Conservation (phyloP, 352 stramenopile genomes). For the Chrysophaeum taylorii region DNA sequence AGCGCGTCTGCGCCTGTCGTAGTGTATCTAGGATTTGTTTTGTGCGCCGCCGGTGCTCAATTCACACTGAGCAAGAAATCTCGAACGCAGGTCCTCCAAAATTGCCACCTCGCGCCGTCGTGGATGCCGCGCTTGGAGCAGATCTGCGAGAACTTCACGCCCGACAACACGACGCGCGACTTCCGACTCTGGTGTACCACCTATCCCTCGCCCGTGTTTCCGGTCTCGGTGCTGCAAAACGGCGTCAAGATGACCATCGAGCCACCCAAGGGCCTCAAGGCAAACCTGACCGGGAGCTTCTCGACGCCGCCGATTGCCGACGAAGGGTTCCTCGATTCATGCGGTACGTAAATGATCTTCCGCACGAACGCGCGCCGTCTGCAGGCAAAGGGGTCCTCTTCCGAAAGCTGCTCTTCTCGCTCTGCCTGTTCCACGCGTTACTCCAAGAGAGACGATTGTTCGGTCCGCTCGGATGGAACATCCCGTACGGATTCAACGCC, state of each 20-base stretch:
- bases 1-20: too few relatives aligned
- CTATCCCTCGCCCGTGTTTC: constrained; percentile 76
- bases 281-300: constrained; percentile 79
- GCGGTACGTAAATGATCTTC: not conserved
- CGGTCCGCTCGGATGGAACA: constrained; percentile 83
- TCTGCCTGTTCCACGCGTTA: constrained; percentile 84
- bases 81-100: too few relatives aligned
- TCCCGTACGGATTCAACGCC: constrained; percentile 94
- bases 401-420: constrained; percentile 70
- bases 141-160: constrained; percentile 59
- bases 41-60: too few relatives aligned
- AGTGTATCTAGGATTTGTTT: too few relatives aligned
- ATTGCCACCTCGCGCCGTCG: constrained; percentile 81
- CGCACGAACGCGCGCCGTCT: not conserved
- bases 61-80: too few relatives aligned
- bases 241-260: constrained; percentile 91
- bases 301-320: constrained; percentile 1
- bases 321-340: not conserved
- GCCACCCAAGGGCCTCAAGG: constrained; percentile 78
- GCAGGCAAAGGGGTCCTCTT: constrained; percentile 20
- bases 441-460: constrained; percentile 82
- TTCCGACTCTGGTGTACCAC: constrained; percentile 88
- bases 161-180: constrained; percentile 69
- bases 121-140: constrained; percentile 87
- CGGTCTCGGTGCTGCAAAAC: constrained; percentile 79